Percentiles rank a stretch among this genome's conserved stretches.
Evolutionary conservation across 2,329 filamentous ascomycete species (phyloP).

Genomic region (Chaetomiaceae sp.): DNA sequence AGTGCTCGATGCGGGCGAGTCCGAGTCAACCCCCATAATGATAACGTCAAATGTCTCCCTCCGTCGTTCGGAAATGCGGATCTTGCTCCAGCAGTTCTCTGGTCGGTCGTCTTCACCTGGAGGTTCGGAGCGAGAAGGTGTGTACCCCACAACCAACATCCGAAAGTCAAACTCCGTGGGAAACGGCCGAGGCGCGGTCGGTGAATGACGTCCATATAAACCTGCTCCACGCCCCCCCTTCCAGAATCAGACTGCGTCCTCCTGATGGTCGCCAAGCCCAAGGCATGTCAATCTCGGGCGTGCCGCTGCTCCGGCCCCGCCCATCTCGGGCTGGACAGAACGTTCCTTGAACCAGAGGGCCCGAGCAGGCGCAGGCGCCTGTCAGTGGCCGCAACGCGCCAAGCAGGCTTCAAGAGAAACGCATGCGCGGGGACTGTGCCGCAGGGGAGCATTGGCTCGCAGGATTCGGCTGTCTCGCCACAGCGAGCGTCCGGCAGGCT

Average conservation of each 20-base stretch:
- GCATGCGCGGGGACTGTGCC: conserved; percentile 3
- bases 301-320: conserved; percentile 1
- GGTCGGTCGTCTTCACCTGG: background rate
- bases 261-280: background rate
- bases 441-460: conserved; percentile 9
- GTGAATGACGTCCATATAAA: conserved; percentile 8
- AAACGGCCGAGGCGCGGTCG: background rate
- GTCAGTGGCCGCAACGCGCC: too few species aligned
- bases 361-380: too few species aligned
- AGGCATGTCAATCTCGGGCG: background rate
- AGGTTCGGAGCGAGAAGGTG: too few species aligned
- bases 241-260: background rate
- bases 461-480: conserved; percentile 2
- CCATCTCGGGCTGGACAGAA: background rate
- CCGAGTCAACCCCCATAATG: conserved; percentile 19
- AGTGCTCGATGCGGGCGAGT: conserved; percentile 13
- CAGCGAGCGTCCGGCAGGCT: background rate
- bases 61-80: too few species aligned
- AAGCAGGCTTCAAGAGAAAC: too few species aligned
- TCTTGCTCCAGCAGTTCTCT: too few species aligned
- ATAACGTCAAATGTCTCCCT: background rate
- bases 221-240: background rate
- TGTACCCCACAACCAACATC: background rate
- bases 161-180: background rate
- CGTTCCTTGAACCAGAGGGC: too few species aligned